Evolutionary conservation across 2,329 filamentous ascomycete species (phyloP), one percentile per base, ranked within the genome.

Genomic region (Scolecobasidium constrictum): DNA sequence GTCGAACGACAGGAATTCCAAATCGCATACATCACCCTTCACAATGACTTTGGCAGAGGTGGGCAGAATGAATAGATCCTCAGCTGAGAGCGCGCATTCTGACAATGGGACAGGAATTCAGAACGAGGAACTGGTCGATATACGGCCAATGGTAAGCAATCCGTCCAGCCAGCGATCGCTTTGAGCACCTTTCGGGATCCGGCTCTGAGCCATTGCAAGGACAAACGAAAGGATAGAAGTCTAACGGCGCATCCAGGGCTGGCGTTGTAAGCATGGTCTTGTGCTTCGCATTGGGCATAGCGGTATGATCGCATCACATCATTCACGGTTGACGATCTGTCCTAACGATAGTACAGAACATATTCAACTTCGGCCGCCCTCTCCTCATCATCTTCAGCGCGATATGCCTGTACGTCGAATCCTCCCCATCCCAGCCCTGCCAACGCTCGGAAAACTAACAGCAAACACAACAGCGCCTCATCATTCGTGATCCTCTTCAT

Each of bases 101-200:
- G n/a, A n/a, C n/a, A n/a, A n/a, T n/a, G n/a, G n/a, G n/a, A n/a
- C n/a, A n/a, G 48, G 77, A 80, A 60, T 71, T 81, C 57, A 73
- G 65, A 56, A 75, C 74, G 56, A 66, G 77, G 58, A 81, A 81
- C 64, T 81, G 80, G 67, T 79, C n/a, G 63, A 81, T 81, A 60
- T 81, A 80, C 59, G 77, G 75, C 53, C 77, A 80, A 77, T 81
- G 77, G 76, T 80, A n/a, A n/a, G n/a, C n/a, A 31, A 31, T 31
- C 9, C 26, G 26, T 31, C 26, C 15, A 31, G 9, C 26, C 9
- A 31, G 26, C 56, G n/a, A n/a, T 53, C 43, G n/a, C n/a, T n/a
- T n/a, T n/a, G n/a, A n/a, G n/a, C n/a, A n/a, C n/a, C n/a, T n/a
- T n/a, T n/a, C n/a, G n/a, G n/a, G n/a, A n/a, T n/a, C n/a, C n/a